Evolutionary conservation across 495 filamentous ascomycete genomes (phyloP), one percentile per base, ranked within the genome.

Genomic region (Xylaria intraflava): DNA sequence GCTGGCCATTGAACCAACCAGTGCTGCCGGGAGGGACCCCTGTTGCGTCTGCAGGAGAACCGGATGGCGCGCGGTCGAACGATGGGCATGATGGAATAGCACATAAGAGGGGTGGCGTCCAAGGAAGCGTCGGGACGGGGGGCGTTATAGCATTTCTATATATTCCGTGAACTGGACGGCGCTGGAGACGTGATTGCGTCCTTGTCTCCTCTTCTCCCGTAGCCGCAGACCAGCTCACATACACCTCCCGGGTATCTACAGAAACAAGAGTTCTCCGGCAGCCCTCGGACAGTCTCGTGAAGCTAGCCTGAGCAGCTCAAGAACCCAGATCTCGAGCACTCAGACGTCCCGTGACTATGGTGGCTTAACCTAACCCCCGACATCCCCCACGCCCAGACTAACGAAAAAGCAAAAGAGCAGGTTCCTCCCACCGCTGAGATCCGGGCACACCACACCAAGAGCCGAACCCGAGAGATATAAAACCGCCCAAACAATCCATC

Each of bases 241-340:
- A n/a, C n/a, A n/a, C n/a, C n/a, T n/a, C n/a, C n/a, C n/a, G n/a
- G n/a, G n/a, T n/a, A n/a, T n/a, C n/a, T 22, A 19, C 27, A 12
- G 17, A 17, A 26, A 31, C 38, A 6, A 11, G 19, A 31, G 38
- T 12, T 35, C 12, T 40, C 39, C 51, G 30, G 22, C 10, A 53
- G 51, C 27, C 42, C 7, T 20, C 30, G 6, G 23, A 39, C n/a
- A 23, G 17, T 24, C 43, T 23, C 24, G 2, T 44, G 24, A 10
- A 16, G 31, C 33, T 39, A 6, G 23, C 33, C 40, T 53, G 51
- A 53, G 30, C n/a, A 14, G 35, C 50, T 52, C 27, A 14, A 35
- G 19, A 43, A 24, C 12, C 41, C 20, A n/a, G 22, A 20, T 19
- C 41, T 30, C 31, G 14, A 17, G 14, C 35, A 3, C 31, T 14